These are phyloP conservation scores for Boletus rubroflammeus DNA, from an alignment of 768 basidiomycete genomes.

Conservation along the genomic window DNA sequence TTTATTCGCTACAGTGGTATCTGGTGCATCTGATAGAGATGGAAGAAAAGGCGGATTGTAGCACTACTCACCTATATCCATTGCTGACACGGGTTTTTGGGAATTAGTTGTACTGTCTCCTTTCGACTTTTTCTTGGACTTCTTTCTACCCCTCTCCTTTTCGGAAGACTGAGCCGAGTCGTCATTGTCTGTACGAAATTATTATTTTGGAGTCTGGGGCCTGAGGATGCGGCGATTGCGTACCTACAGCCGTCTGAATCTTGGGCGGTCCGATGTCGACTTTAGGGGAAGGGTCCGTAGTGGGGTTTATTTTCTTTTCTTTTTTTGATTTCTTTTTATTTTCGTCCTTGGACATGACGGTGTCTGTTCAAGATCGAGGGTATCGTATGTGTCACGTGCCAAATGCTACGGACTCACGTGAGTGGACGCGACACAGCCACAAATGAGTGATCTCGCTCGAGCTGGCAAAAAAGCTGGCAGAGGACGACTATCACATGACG, in stretches of 20 bases:
- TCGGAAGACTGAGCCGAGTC: constrained; percentile 3
- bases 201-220: no score
- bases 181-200: neutral
- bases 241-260: neutral
- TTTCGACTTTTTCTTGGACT: constrained; percentile 14
- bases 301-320: constrained; percentile 43
- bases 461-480: constrained; percentile 1
- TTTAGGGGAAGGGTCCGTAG: no score
- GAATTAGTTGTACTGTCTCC: neutral
- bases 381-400: neutral
- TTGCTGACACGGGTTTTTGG: neutral
- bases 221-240: neutral
- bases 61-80: constrained; percentile 3
- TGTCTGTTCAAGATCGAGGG: neutral
- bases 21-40: neutral
- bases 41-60: neutral
- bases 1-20: constrained; percentile 10
- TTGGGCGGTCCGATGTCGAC: neutral
- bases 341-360: no score
- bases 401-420: constrained; percentile 14
- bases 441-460: constrained; percentile 9
- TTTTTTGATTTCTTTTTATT: no score
- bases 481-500: constrained; percentile 15
- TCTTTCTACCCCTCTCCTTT: neutral
- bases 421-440: constrained; percentile 20